Conservation (phyloP, 2,329 filamentous ascomycete species). For the Erysiphe pisi region DNA sequence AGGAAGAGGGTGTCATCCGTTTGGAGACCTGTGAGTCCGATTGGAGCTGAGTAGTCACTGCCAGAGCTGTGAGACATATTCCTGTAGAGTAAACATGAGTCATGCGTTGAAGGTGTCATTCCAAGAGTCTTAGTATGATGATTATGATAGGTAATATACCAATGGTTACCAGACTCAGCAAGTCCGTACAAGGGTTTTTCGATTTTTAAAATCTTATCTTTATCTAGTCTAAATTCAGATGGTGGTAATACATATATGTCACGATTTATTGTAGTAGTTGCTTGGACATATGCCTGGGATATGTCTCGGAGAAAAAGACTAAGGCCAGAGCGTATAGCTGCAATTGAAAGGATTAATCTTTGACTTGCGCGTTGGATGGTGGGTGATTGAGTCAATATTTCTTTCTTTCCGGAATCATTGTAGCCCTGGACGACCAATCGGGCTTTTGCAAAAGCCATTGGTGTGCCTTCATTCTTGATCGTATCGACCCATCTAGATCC, state of each 20-base stretch:
- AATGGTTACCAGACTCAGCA: background rate
- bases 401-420: background rate
- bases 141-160: background rate
- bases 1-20: background rate
- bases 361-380: background rate
- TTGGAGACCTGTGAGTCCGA: background rate
- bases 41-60: no score
- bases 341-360: background rate
- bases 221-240: background rate
- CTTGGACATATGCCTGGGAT: background rate
- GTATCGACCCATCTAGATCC: background rate
- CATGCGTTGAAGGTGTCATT: constrained; percentile 1
- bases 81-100: background rate
- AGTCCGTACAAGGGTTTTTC: background rate
- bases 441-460: background rate
- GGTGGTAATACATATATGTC: background rate
- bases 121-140: background rate
- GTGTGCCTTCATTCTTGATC: background rate
- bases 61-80: no score
- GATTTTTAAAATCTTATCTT: background rate
- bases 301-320: background rate
- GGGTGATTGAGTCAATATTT: background rate
- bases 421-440: background rate
- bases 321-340: background rate
- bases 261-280: background rate